These are phyloP conservation scores for Cyclanthera cordifolia DNA, from an alignment of 306 rosid species.

Conservation along the genomic window DNA sequence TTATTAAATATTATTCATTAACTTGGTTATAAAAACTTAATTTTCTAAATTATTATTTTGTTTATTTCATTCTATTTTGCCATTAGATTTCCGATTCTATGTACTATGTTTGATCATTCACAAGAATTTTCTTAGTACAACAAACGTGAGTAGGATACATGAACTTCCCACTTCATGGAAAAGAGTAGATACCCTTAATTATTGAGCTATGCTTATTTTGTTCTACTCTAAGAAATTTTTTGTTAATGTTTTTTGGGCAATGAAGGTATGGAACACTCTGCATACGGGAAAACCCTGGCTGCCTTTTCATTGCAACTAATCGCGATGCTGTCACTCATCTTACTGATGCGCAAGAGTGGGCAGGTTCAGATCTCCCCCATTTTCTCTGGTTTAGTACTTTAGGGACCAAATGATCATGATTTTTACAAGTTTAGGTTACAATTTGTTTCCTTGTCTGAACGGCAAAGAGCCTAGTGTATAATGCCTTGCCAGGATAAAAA, in stretches of 20 bases:
- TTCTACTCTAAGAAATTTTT: background rate
- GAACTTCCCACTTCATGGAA: background rate
- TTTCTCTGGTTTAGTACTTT: background rate
- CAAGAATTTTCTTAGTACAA: background rate
- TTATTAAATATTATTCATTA: background rate
- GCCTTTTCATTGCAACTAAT: constrained; percentile 94
- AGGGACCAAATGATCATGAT: background rate
- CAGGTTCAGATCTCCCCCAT: constrained; percentile 41
- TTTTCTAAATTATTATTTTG: no score
- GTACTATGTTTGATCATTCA: no score
- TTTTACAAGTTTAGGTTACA: background rate
- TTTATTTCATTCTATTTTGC: background rate
- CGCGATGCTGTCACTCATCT: constrained; percentile 99
- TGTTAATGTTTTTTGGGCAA: constrained; percentile 6
- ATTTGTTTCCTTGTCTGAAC: background rate
- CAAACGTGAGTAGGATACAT: background rate
- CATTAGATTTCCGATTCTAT: no score
- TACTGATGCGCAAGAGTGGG: constrained; percentile 99
- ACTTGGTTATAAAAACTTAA: background rate
- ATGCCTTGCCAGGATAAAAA: background rate
- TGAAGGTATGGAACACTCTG: constrained; percentile 91
- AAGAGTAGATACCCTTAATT: background rate
- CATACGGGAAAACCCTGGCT: constrained; percentile 95
- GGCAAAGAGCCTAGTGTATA: background rate
- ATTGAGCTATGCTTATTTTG: background rate